Evolutionary conservation across 2,329 filamentous ascomycete species (phyloP), one percentile per base, ranked within the genome.

Genomic region (Colletotrichum salicis): DNA sequence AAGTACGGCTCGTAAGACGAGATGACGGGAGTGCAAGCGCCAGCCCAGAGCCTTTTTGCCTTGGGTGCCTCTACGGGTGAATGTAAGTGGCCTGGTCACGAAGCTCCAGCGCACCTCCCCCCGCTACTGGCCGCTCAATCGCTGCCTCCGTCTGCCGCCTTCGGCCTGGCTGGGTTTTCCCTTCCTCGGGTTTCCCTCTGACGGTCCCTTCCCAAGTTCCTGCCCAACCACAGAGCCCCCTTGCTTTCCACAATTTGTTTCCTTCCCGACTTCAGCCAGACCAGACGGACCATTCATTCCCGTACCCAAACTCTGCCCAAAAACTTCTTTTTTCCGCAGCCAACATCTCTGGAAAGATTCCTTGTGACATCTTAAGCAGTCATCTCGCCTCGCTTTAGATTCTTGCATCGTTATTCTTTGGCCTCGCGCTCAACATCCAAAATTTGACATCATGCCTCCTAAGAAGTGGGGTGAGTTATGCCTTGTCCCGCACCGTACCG

Each of bases 391-490:
- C 31, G 13, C 45, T 56, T n/a, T 19, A 19, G 35, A 41, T 52
- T 15, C 58, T 71, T 41, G 19, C 37, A 51, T 69, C 48, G 7
- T 22, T 33, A 11, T 13, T 6, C 19, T 61, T 54, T 13, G 45
- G 45, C 64, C 52, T 52, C 69, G 64, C 64, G 69, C n/a, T 27
- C 31, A 45, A 24, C 65, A 51, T 29, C 22, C 35, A 35, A 24
- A 29, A 72, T 70, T 75, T 76, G 78, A 80, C 78, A 84, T 79
- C 79, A 85, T 85, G 83, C 80, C 83, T 79, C 79, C 82, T 70
- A 81, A 79, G 76, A 82, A 84, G 78, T 84, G 83, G 83, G 83
- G 83, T 84, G 81, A 79, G 83, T 80, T 35, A 54, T 58, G 61
- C 22, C 29, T 70, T 72, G 70, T 72, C 70, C 66, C 59, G 69